These are phyloP conservation scores for Scheffersomyces titani DNA, from an alignment of 1,139 yeast genomes.

Conservation along the genomic window DNA sequence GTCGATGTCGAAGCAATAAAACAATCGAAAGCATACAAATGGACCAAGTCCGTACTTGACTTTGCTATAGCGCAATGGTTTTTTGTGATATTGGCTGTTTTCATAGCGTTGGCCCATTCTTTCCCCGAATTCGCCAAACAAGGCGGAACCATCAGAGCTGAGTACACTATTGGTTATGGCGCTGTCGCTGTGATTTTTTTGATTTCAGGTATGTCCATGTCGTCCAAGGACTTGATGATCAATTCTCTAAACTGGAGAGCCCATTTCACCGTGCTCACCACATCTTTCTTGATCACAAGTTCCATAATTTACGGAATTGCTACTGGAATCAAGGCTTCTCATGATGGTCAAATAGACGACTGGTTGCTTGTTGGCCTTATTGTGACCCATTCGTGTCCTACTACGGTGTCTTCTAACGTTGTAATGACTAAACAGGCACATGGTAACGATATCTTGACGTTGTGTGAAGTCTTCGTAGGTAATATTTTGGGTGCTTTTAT, in stretches of 20 bases:
- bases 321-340: slow-evolving; percentile 61
- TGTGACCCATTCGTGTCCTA: slow-evolving; percentile 84
- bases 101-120: slow-evolving; percentile 72
- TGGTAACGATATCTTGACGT: slow-evolving; percentile 76
- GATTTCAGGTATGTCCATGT: slow-evolving; percentile 77
- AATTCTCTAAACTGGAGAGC: slow-evolving; percentile 80
- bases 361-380: slow-evolving; percentile 81
- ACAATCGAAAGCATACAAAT: slow-evolving; percentile 2
- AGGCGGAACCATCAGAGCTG: slow-evolving; percentile 74
- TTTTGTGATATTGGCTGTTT: slow-evolving; percentile 66
- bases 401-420: slow-evolving; percentile 87
- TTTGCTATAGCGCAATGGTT: slow-evolving; percentile 64
- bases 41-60: slow-evolving; percentile 13
- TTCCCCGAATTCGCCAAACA: slow-evolving; percentile 82
- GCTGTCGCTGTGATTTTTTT: slow-evolving; percentile 86
- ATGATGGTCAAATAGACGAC: slow-evolving; percentile 58
- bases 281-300: slow-evolving; percentile 75
- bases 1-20: neutral
- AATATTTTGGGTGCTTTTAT: slow-evolving; percentile 82
- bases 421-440: slow-evolving; percentile 86
- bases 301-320: slow-evolving; percentile 76
- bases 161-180: slow-evolving; percentile 79
- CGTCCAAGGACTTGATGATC: slow-evolving; percentile 56
- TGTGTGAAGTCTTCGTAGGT: slow-evolving; percentile 85
- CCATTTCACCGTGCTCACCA: slow-evolving; percentile 65